Percentiles rank a stretch among this genome's conserved stretches.
phyloP scores from a whole-genome alignment of 129 eudicot genomes.

The Escallonia rubra region DNA sequence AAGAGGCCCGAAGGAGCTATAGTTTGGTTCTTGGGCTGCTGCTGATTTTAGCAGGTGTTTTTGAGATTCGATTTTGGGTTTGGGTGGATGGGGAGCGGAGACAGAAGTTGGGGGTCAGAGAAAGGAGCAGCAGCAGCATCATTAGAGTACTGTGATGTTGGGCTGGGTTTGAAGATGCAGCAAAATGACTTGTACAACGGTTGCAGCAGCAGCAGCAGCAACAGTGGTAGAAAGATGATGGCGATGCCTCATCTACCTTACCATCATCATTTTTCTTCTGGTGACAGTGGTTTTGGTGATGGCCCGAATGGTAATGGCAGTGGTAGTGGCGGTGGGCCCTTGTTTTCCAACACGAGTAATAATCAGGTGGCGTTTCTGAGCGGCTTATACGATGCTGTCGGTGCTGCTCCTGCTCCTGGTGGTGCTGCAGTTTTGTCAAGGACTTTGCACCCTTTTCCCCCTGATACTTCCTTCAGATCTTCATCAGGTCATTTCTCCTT shows the following conservation, averaged over 20 bases:
- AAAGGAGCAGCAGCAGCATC: slow-evolving; percentile 1
- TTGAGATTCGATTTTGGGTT: no score
- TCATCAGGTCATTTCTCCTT: slow-evolving; percentile 17
- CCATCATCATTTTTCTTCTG: slow-evolving; percentile 11
- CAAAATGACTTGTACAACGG: slow-evolving; percentile 12
- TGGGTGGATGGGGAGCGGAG: slow-evolving; percentile 21
- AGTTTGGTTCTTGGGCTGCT: neutral
- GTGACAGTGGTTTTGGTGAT: slow-evolving; percentile 5
- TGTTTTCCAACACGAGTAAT: neutral
- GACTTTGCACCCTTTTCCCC: slow-evolving; percentile 5
- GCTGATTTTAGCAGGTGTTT: neutral
- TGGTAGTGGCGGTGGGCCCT: slow-evolving; percentile 14
- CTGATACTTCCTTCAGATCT: slow-evolving; percentile 23
- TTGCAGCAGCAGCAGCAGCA: no score
- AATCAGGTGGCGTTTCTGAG: slow-evolving; percentile 3
- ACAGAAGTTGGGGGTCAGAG: slow-evolving; percentile 8
- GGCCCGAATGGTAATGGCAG: slow-evolving; percentile 2
- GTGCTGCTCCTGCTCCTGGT: slow-evolving; percentile 1
- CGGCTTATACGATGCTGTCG: slow-evolving; percentile 11
- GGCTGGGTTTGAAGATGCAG: slow-evolving; percentile 41
- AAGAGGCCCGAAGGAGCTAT: neutral
- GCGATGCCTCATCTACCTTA: slow-evolving; percentile 6
- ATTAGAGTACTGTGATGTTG: slow-evolving; percentile 33
- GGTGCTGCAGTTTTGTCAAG: slow-evolving; percentile 7
- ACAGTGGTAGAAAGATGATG: slow-evolving; percentile 13